Percentiles rank a stretch among this genome's conserved stretches.
These are phyloP conservation scores for Talaromyces sp. DNA, from an alignment of 2,329 filamentous ascomycete genomes.

Conservation along the genomic window DNA sequence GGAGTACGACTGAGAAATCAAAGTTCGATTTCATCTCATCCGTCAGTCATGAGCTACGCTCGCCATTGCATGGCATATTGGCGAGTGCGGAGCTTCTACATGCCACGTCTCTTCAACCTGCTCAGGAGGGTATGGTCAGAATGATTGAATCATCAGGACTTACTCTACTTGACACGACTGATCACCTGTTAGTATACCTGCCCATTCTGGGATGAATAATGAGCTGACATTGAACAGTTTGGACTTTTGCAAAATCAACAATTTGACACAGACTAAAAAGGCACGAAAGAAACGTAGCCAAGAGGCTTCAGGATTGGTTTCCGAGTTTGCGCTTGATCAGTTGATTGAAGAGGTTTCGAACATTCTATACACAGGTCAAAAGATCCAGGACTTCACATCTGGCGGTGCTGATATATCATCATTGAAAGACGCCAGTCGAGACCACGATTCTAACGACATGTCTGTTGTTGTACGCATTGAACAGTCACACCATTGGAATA, in stretches of 20 bases:
- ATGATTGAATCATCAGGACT: conserved; percentile 55
- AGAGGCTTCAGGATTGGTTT: conserved; percentile 26
- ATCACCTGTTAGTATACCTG: conserved; percentile 32
- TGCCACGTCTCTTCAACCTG: conserved; percentile 45
- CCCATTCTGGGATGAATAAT: background rate
- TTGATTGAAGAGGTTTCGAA: conserved; percentile 35
- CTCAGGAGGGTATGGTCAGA: conserved; percentile 48
- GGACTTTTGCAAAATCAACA: conserved; percentile 42
- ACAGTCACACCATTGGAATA: conserved; percentile 32
- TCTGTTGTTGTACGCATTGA: conserved; percentile 35
- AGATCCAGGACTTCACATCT: conserved; percentile 11
- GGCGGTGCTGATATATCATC: conserved; percentile 14
- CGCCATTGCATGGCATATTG: conserved; percentile 51
- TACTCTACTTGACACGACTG: conserved; percentile 55
- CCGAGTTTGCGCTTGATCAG: conserved; percentile 35
- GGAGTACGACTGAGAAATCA: conserved; percentile 43
- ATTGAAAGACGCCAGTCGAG: background rate
- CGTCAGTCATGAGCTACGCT: conserved; percentile 56
- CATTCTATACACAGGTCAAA: conserved; percentile 32
- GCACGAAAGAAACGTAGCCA: conserved; percentile 3
- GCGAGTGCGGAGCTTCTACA: conserved; percentile 55
- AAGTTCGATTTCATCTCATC: conserved; percentile 58
- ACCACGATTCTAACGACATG: conserved; percentile 8
- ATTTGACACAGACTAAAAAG: conserved; percentile 22
- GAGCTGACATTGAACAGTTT: conserved; percentile 20